Evolutionary conservation across 2,329 filamentous ascomycete genomes (phyloP).

Genomic region (Exophiala lecanii-corni): DNA sequence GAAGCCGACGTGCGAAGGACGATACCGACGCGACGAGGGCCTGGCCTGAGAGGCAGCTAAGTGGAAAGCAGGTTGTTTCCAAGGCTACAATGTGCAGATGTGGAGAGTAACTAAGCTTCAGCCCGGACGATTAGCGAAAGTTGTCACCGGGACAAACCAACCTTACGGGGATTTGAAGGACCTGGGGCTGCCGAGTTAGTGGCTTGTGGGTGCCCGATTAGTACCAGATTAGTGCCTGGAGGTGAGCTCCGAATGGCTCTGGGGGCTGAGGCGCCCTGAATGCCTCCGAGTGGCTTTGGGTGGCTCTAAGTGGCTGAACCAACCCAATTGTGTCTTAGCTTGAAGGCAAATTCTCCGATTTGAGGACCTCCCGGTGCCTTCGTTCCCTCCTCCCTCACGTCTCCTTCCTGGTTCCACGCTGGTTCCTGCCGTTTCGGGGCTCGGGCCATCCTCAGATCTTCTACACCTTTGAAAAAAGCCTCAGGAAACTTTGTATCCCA

Average conservation of each 20-base stretch:
- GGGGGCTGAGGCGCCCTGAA: too few relatives aligned
- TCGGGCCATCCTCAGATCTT: slow-evolving; percentile 6
- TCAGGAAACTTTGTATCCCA: slow-evolving; percentile 13
- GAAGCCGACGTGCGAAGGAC: too few relatives aligned
- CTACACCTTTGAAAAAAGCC: slow-evolving; percentile 2
- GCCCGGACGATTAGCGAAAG: not conserved
- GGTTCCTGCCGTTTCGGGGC: slow-evolving; percentile 1
- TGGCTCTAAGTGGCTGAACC: too few relatives aligned
- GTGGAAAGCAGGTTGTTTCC: too few relatives aligned
- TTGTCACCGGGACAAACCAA: not conserved
- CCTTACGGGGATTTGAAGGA: not conserved
- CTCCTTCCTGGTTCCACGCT: too few relatives aligned
- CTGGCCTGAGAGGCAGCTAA: too few relatives aligned
- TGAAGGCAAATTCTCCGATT: not conserved
- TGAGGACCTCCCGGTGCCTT: too few relatives aligned
- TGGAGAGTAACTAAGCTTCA: not conserved
- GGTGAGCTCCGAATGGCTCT: too few relatives aligned
- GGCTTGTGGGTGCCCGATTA: not conserved
- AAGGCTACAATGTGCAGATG: not conserved
- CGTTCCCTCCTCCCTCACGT: too few relatives aligned
- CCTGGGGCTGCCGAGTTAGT: not conserved
- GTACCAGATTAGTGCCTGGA: too few relatives aligned
- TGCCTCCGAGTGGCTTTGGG: too few relatives aligned
- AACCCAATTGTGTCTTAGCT: not conserved
- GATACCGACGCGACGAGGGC: too few relatives aligned